Base-by-base conservation (phyloP, 768 basidiomycete genomes). In the Leccinum variicolor region DNA sequence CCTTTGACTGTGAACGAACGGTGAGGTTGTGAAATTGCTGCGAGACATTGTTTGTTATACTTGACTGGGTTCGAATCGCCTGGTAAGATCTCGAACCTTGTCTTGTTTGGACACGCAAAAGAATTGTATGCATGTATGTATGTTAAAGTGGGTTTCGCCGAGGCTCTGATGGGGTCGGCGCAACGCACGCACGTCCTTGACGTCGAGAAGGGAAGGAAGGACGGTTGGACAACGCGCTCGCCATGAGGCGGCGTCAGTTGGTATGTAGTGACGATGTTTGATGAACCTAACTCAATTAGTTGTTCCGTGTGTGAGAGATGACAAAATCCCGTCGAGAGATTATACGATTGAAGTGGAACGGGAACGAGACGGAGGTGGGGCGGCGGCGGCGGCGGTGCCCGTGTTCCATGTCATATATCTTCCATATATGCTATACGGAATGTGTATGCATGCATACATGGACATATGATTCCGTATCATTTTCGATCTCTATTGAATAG, bases 81-180 rank as follows among this genome's bases (percentile, higher is more conserved):
- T n/a, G 23, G 43, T n/a, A 55, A 58, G 67, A 66, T 68, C 66
- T 61, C 47, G 39, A 52, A 53, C 21, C 50, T 54, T 54, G 43
- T 62, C 41, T 43, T 43, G 41, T 43, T 43, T 43, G n/a, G n/a
- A 10, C 19, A 43, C 41, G n/a, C 41, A 43, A 43, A 43, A 19
- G 9, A 17, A 43, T 19, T 43, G 39, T n/a, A 41, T 43, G 19
- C 8, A 39, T 39, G 41, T 13, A 43, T 41, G n/a, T 19, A 43
- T 43, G 41, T 43, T 19, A 52, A 54, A 45, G 66, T 67, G 68
- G 68, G 61, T 69, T 43, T 63, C 60, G 57, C 68, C 68, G 67
- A 64, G 60, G 60, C 41, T 58, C 47, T 65, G 68, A 68, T 61
- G 53, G 58, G 56, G 57, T 52, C 53, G 55, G 33, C 28, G 17